Evolutionary conservation across 2,329 filamentous ascomycete genomes (phyloP).

Genomic region (Aspergillus chevalieri): DNA sequence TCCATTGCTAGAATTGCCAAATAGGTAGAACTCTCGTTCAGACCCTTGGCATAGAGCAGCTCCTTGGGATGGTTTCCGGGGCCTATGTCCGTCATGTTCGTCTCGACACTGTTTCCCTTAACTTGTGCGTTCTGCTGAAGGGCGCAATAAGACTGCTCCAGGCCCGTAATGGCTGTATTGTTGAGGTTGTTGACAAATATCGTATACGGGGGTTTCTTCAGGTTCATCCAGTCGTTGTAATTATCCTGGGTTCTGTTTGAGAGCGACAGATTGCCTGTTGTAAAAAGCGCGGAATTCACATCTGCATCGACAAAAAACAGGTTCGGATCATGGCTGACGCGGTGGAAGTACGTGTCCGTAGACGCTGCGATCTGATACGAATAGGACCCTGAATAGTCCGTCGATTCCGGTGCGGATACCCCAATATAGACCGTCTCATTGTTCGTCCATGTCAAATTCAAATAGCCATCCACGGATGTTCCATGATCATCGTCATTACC

Average conservation of each 20-base stretch:
- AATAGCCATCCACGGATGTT: constrained; percentile 61
- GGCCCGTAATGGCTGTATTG: constrained; percentile 56
- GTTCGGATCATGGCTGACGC: constrained; percentile 48
- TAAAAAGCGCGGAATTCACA: constrained; percentile 67
- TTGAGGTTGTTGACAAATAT: constrained; percentile 67
- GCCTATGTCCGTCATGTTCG: constrained; percentile 64
- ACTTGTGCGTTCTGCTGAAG: constrained; percentile 62
- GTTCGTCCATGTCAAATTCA: constrained; percentile 56
- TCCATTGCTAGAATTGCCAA: constrained; percentile 63
- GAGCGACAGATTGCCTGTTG: constrained; percentile 62
- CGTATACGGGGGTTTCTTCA: constrained; percentile 59
- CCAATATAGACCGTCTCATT: constrained; percentile 68
- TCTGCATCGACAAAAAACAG: constrained; percentile 83
- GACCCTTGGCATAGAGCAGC: constrained; percentile 75
- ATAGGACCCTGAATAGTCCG: constrained; percentile 61
- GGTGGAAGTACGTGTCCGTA: constrained; percentile 70
- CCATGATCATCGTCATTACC: constrained; percentile 7
- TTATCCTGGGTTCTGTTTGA: constrained; percentile 42
- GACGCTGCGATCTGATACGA: constrained; percentile 78
- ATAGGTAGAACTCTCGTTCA: constrained; percentile 69
- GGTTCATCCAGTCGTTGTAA: constrained; percentile 51
- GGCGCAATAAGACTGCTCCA: constrained; percentile 78
- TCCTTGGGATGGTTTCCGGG: constrained; percentile 66
- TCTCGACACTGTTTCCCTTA: constrained; percentile 53
- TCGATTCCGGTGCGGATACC: constrained; percentile 63